Evolutionary conservation across 1,284 basidiomycete genomes (phyloP).

Genomic region (Ceraceosorus guamensis): DNA sequence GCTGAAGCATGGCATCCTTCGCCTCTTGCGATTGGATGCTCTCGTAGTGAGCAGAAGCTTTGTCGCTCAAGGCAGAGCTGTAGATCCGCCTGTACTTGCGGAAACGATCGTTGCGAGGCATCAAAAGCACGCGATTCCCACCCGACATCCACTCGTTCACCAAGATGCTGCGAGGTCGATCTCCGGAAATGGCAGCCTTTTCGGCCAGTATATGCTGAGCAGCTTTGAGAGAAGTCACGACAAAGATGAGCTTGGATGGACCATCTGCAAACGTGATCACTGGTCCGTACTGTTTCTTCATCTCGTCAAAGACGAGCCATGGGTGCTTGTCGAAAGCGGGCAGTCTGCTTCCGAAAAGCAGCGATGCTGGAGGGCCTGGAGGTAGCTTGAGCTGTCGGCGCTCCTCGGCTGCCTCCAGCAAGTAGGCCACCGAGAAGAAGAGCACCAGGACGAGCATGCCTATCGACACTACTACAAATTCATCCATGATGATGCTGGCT

Average conservation of each 20-base stretch:
- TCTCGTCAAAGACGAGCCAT: not conserved
- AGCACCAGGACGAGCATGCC: not conserved
- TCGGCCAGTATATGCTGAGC: slow-evolving; percentile 17
- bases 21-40: slow-evolving; percentile 19
- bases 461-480: not conserved
- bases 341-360: not conserved
- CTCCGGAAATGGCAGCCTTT: slow-evolving; percentile 7
- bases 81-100: slow-evolving; percentile 19
- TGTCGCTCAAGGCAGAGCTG: slow-evolving; percentile 21
- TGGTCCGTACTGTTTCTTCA: slow-evolving; percentile 13
- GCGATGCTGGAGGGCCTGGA: not conserved
- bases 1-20: slow-evolving; percentile 7
- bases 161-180: slow-evolving; percentile 18
- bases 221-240: slow-evolving; percentile 12
- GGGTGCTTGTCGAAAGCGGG: not conserved
- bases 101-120: slow-evolving; percentile 21
- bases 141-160: slow-evolving; percentile 26
- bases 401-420: too few relatives aligned
- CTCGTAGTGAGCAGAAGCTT: slow-evolving; percentile 19
- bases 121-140: slow-evolving; percentile 22
- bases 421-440: not conserved
- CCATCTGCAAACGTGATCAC: slow-evolving; percentile 17
- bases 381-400: not conserved
- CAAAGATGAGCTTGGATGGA: slow-evolving; percentile 10
- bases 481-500: too few relatives aligned